Evolutionary conservation across 495 filamentous ascomycete genomes (phyloP), one percentile per base, ranked within the genome.

Genomic region (Hyaloscypha bicolor): DNA sequence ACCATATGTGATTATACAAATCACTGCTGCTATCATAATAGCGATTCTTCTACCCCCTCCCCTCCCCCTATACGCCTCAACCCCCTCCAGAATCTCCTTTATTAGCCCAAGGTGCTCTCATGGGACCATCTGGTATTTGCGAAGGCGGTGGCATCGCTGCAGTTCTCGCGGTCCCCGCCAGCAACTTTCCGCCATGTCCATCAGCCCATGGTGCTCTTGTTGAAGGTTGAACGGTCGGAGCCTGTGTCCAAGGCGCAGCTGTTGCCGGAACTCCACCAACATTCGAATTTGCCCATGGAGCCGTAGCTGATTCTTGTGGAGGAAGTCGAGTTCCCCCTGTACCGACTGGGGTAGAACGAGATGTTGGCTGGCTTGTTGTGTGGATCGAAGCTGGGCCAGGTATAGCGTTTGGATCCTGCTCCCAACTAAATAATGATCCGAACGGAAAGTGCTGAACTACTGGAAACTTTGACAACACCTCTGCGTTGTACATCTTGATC

Each of bases 371-470:
- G 65, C 82, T 88, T 22, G 80, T 74, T 60, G 86, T 79, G 72
- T 94, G 89, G 0, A 86, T 75, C 3, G 72, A 68, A 19, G 83
- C 82, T 9, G 78, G 67, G 19, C 76, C 74, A 1, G 82, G 80
- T 1, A 71, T 63, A 0, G 90, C 89, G 64, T 83, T 78, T 0
- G 91, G 90, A 72, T 96, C 90, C 57, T 78, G 79, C 16, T 95
- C 91, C 91, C 92, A 97, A 65, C 82, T 86, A 75, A 96, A 95
- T 11, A 97, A 77, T 35, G 88, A 91, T 30, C 96, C 95, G 73
- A 99, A 98, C 4, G 90, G 80, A 71, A 99, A 98, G 79, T 99
- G 96, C 76, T 99, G 95, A 76, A 98, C 96, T 19, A 99, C 96
- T 5, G 95, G 95, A 67, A 97, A 86, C 77, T 99, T 99, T 33